Conservation (phyloP, 176 grass and related monocot species). For the Oropetium thomaeum region DNA sequence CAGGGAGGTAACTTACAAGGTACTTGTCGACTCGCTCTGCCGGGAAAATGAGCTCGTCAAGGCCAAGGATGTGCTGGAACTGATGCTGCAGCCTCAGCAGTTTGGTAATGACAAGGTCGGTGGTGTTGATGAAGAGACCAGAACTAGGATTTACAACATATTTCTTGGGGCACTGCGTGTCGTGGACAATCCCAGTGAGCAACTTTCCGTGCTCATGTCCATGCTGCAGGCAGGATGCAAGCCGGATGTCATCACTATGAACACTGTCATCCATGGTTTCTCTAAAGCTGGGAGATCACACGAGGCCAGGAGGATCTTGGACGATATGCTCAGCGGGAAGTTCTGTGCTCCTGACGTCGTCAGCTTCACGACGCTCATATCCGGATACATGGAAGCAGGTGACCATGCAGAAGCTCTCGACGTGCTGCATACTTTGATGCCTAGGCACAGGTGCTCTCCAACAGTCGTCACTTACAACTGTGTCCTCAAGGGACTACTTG, state of each 20-base stretch:
- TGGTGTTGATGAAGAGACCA: conserved; percentile 20
- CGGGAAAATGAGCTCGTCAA: conserved; percentile 63
- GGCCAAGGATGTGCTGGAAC: conserved; percentile 60
- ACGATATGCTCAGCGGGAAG: conserved; percentile 76
- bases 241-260: conserved; percentile 75
- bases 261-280: conserved; percentile 85
- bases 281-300: conserved; percentile 66
- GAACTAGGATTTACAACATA: conserved; percentile 78
- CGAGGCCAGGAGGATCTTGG: conserved; percentile 75
- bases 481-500: conserved; percentile 56
- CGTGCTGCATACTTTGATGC: conserved; percentile 54
- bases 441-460: conserved; percentile 44
- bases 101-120: neutral
- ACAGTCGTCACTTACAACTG: conserved; percentile 70
- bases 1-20: conserved; percentile 63
- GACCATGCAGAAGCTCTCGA: conserved; percentile 58
- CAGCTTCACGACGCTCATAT: conserved; percentile 76
- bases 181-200: conserved; percentile 66
- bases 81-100: conserved; percentile 54
- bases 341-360: conserved; percentile 74
- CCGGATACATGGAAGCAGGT: conserved; percentile 54
- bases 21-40: conserved; percentile 65
- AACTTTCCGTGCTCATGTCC: conserved; percentile 66
- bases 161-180: conserved; percentile 61
- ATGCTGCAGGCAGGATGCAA: conserved; percentile 77